These are phyloP conservation scores for Solidago caesia DNA, from an alignment of 129 eudicot species.

Conservation along the genomic window DNA sequence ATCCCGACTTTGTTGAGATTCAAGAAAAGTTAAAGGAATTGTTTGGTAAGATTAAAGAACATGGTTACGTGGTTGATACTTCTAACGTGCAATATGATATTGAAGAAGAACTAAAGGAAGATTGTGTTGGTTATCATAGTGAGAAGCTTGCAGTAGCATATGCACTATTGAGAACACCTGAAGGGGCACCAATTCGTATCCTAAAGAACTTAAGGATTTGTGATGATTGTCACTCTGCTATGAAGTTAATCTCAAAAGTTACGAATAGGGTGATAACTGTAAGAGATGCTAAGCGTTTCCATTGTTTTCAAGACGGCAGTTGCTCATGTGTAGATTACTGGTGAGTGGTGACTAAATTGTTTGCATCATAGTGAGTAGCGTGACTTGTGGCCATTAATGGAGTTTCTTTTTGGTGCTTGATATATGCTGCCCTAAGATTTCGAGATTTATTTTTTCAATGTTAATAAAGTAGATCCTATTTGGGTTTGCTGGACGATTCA, in stretches of 20 bases:
- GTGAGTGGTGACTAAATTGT: conserved; percentile 16
- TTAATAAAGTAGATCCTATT: no score
- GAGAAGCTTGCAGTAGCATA: conserved; percentile 71
- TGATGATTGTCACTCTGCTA: conserved; percentile 53
- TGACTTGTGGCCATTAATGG: background rate
- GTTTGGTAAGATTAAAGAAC: conserved; percentile 40
- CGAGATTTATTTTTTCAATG: background rate
- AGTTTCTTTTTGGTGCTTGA: background rate
- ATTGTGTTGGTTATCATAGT: conserved; percentile 55
- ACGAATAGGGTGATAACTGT: conserved; percentile 43
- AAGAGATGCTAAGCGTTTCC: conserved; percentile 30
- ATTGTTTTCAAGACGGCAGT: conserved; percentile 25
- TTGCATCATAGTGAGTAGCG: background rate
- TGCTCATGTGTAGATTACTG: conserved; percentile 27
- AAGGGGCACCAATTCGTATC: conserved; percentile 43
- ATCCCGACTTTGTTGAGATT: conserved; percentile 50
- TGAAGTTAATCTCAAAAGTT: conserved; percentile 50
- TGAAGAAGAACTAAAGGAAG: conserved; percentile 67
- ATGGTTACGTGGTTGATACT: conserved; percentile 57
- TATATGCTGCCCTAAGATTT: background rate
- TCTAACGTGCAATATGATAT: conserved; percentile 58
- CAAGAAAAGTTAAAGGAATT: conserved; percentile 55
- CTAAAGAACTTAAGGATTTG: conserved; percentile 27
- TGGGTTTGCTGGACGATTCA: background rate
- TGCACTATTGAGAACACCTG: conserved; percentile 55